phyloP scores from a whole-genome alignment of 1,284 basidiomycete species.

The Afroboletus lepidellus region DNA sequence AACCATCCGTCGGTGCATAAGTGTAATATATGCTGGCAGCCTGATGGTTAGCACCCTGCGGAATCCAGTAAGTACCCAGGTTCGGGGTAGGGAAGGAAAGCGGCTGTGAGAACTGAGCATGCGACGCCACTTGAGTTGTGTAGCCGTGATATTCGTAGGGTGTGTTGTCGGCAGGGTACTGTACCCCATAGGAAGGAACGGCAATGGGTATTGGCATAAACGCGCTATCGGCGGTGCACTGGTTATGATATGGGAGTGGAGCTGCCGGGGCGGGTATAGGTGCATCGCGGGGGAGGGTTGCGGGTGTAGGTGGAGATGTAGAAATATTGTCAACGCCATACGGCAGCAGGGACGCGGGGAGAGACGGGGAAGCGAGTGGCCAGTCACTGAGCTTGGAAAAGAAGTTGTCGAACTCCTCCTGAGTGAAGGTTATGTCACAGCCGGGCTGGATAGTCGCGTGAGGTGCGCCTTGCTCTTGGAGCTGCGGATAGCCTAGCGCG shows the following conservation, averaged over 20 bases:
- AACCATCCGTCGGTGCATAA: background rate
- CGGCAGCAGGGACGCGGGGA: too few species aligned
- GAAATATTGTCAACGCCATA: background rate
- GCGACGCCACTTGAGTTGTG: background rate
- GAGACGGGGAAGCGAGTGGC: background rate
- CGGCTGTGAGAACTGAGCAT: background rate
- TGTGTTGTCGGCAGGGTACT: background rate
- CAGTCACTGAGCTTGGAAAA: background rate
- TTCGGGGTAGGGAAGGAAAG: background rate
- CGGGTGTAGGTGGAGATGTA: background rate
- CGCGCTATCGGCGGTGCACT: background rate
- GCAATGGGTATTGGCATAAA: background rate
- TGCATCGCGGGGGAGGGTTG: background rate
- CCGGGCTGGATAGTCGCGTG: background rate
- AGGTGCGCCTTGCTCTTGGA: slow-evolving; percentile 5
- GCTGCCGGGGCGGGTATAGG: too few species aligned
- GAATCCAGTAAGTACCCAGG: background rate
- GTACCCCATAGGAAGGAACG: background rate
- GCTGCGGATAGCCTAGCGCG: background rate
- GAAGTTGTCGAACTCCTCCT: background rate
- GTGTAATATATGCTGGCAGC: background rate
- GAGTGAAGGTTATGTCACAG: background rate
- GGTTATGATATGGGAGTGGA: background rate
- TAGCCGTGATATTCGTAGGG: background rate
- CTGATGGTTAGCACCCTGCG: background rate